Conservation (phyloP, 768 basidiomycete genomes). For the Punctularia strigosozonata region DNA sequence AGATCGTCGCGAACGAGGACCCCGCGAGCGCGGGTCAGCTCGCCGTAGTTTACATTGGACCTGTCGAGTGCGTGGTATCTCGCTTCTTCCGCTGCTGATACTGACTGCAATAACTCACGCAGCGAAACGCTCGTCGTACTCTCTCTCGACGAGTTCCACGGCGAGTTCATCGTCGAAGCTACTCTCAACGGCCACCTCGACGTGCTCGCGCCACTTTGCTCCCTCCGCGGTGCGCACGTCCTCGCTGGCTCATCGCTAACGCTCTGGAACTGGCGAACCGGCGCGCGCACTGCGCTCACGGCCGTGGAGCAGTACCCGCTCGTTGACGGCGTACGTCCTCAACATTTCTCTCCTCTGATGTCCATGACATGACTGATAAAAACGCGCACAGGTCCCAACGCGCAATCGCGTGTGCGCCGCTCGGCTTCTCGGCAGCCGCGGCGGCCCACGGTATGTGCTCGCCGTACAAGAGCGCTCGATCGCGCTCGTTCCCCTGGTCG, state of each 20-base stretch:
- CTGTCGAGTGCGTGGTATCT: neutral
- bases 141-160: slow-evolving; percentile 19
- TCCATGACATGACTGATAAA: too few species aligned
- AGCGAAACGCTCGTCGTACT: neutral
- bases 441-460: too few species aligned
- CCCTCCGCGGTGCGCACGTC: neutral
- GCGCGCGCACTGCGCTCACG: neutral
- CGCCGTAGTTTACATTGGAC: slow-evolving; percentile 9
- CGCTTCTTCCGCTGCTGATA: neutral
- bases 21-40: slow-evolving; percentile 12
- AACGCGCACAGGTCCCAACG: too few species aligned
- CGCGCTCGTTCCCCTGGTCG: too few species aligned
- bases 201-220: neutral
- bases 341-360: neutral
- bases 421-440: too few species aligned
- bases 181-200: neutral
- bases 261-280: neutral
- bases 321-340: neutral
- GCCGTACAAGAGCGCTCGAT: too few species aligned
- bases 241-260: neutral
- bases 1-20: slow-evolving; percentile 19
- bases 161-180: slow-evolving; percentile 9
- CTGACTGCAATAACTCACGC: neutral
- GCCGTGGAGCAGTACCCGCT: neutral
- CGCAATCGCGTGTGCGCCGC: too few species aligned